Percentiles rank a stretch among this genome's conserved stretches.
Evolutionary conservation across 495 filamentous ascomycete genomes (phyloP).

Genomic region (Trichoderma virens): DNA sequence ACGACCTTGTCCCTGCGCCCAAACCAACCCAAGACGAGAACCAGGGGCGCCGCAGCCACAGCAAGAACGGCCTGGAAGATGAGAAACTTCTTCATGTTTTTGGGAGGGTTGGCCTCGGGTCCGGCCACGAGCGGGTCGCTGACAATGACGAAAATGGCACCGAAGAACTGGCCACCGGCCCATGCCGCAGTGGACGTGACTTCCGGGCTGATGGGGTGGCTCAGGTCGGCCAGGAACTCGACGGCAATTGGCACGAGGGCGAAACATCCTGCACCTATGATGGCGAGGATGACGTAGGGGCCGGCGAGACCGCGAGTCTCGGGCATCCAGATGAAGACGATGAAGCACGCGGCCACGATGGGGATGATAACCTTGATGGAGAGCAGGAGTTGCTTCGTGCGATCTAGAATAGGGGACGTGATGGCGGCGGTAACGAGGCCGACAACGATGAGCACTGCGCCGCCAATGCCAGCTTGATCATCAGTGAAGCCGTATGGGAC

Average conservation of each 20-base stretch:
- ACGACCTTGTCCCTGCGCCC: constrained; percentile 43
- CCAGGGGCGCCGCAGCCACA: constrained; percentile 55
- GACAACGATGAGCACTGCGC: constrained; percentile 82
- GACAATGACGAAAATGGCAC: constrained; percentile 74
- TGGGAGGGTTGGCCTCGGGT: constrained; percentile 43
- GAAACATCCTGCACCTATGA: constrained; percentile 79
- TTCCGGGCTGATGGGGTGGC: constrained; percentile 82
- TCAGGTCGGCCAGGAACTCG: constrained; percentile 80
- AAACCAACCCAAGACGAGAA: constrained; percentile 59
- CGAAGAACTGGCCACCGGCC: constrained; percentile 72
- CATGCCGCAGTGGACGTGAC: constrained; percentile 76
- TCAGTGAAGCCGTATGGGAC: constrained; percentile 72
- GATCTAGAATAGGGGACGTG: constrained; percentile 72
- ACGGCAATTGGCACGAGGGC: constrained; percentile 72
- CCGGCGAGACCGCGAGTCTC: constrained; percentile 53
- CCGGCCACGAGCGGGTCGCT: constrained; percentile 70
- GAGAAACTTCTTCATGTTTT: constrained; percentile 64
- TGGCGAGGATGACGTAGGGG: constrained; percentile 59
- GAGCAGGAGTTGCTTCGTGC: constrained; percentile 68
- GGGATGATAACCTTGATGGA: constrained; percentile 71
- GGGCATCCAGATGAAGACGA: constrained; percentile 77
- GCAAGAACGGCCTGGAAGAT: constrained; percentile 71
- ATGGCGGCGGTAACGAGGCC: constrained; percentile 73
- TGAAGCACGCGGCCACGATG: constrained; percentile 61
- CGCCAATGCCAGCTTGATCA: constrained; percentile 79